Evolutionary conservation across 345 rosid genomes (phyloP).

Genomic region (Pistacia atlantica): DNA sequence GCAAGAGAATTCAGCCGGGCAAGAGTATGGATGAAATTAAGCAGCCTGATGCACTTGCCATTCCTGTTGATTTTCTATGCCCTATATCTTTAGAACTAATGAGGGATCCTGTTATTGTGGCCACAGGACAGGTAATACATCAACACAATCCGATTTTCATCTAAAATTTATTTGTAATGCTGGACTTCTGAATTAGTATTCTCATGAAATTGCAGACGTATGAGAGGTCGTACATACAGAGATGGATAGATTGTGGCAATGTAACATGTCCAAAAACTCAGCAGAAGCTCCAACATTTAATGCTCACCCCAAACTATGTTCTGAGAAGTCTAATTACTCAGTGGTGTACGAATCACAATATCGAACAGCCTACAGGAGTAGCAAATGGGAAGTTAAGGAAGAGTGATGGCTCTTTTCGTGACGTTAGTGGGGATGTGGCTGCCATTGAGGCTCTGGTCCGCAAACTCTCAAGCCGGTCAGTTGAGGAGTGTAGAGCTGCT

Average conservation of each 20-base stretch:
- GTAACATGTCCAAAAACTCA: slow-evolving; percentile 91
- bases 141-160: not conserved
- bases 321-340: slow-evolving; percentile 79
- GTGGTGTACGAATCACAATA: slow-evolving; percentile 75
- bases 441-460: slow-evolving; percentile 65
- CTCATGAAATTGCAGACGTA: slow-evolving; percentile 68
- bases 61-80: slow-evolving; percentile 86
- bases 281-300: slow-evolving; percentile 80
- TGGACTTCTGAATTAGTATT: slow-evolving; percentile 17
- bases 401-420: slow-evolving; percentile 67
- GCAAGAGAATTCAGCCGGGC: slow-evolving; percentile 33
- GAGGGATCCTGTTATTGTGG: slow-evolving; percentile 96
- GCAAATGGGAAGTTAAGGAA: slow-evolving; percentile 64
- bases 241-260: slow-evolving; percentile 95
- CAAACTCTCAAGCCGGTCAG: slow-evolving; percentile 58
- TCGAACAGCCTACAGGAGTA: slow-evolving; percentile 67
- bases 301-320: slow-evolving; percentile 87
- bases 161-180: not conserved
- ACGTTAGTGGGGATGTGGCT: slow-evolving; percentile 63
- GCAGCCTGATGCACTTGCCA: slow-evolving; percentile 52
- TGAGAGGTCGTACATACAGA: slow-evolving; percentile 90
- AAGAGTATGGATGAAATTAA: slow-evolving; percentile 54
- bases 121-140: slow-evolving; percentile 83
- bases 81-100: slow-evolving; percentile 89
- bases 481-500: slow-evolving; percentile 63